Conservation (phyloP, 2,329 filamentous ascomycete genomes). For the Diaporthe aspalathi region DNA sequence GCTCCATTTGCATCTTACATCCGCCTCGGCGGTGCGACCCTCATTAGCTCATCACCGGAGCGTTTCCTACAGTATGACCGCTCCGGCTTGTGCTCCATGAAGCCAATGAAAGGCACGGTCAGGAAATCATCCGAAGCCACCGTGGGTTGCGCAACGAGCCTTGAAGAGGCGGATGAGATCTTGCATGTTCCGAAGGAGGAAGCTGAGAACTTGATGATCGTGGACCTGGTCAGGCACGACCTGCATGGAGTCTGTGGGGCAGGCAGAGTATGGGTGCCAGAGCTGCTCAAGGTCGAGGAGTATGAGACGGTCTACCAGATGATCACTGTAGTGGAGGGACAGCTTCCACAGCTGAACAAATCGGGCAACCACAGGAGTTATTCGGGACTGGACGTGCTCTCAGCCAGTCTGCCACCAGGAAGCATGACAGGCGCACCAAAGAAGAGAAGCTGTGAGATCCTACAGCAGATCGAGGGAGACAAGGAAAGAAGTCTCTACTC, state of each 20-base stretch:
- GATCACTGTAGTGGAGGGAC: constrained; percentile 85
- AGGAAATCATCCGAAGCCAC: constrained; percentile 73
- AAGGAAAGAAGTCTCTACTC: constrained; percentile 82
- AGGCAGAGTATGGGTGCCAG: constrained; percentile 77
- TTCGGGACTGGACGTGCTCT: constrained; percentile 80
- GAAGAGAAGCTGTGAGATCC: constrained; percentile 87
- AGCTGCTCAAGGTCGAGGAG: constrained; percentile 88
- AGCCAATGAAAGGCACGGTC: constrained; percentile 98
- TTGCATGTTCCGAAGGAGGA: constrained; percentile 88
- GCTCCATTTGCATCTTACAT: constrained; percentile 89
- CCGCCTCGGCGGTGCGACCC: constrained; percentile 74
- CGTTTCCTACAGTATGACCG: constrained; percentile 76
- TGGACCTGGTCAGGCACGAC: constrained; percentile 95
- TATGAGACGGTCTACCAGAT: constrained; percentile 93
- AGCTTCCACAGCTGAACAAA: constrained; percentile 54
- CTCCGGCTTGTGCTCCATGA: constrained; percentile 76
- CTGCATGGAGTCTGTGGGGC: constrained; percentile 85
- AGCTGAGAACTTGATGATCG: constrained; percentile 98
- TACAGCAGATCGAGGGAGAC: constrained; percentile 74
- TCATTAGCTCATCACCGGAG: constrained; percentile 88
- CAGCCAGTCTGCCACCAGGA: constrained; percentile 83
- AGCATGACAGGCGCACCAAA: constrained; percentile 98
- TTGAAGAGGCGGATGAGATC: constrained; percentile 77
- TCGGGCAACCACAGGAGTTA: constrained; percentile 47
- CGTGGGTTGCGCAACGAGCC: constrained; percentile 55